Evolutionary conservation across 2,329 filamentous ascomycete species (phyloP).

Genomic region (Aspergillus sp.): DNA sequence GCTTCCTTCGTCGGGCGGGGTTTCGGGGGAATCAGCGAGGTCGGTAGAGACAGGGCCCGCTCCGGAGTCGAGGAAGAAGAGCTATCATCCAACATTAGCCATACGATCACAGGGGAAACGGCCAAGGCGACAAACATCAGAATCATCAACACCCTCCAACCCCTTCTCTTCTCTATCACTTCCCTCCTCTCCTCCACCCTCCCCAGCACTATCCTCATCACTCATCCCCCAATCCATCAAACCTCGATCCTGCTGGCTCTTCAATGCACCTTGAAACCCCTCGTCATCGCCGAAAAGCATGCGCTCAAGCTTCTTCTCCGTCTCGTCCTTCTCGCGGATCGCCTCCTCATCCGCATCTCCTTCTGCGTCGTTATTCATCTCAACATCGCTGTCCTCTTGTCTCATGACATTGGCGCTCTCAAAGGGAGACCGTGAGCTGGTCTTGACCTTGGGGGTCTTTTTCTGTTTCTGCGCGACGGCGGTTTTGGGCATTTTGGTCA

Average conservation of each 20-base stretch:
- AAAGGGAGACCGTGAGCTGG: conserved; percentile 16
- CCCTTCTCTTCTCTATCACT: conserved; percentile 44
- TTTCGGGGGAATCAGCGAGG: conserved; percentile 27
- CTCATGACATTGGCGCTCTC: conserved; percentile 14
- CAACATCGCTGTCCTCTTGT: conserved; percentile 13
- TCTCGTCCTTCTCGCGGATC: conserved; percentile 63
- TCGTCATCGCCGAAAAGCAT: conserved; percentile 80
- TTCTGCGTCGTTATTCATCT: conserved; percentile 22
- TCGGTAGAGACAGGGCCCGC: conserved; percentile 35
- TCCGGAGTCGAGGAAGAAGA: conserved; percentile 77
- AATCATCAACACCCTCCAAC: conserved; percentile 65
- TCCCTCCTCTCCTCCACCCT: conserved; percentile 29
- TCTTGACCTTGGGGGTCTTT: conserved; percentile 17
- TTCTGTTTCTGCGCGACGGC: conserved; percentile 21
- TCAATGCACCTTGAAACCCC: conserved; percentile 72
- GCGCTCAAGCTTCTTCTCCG: conserved; percentile 78
- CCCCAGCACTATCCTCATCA: conserved; percentile 15
- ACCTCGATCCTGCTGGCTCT: conserved; percentile 46
- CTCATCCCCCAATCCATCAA: conserved; percentile 32
- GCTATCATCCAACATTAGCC: conserved; percentile 26
- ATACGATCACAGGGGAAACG: not conserved
- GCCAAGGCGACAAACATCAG: conserved; percentile 48
- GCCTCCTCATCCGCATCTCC: conserved; percentile 17
- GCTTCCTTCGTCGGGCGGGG: conserved; percentile 32
- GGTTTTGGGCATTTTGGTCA: conserved; percentile 20